phyloP scores from a whole-genome alignment of 305 asterid genomes.

The Solanum aculeatissimum region DNA sequence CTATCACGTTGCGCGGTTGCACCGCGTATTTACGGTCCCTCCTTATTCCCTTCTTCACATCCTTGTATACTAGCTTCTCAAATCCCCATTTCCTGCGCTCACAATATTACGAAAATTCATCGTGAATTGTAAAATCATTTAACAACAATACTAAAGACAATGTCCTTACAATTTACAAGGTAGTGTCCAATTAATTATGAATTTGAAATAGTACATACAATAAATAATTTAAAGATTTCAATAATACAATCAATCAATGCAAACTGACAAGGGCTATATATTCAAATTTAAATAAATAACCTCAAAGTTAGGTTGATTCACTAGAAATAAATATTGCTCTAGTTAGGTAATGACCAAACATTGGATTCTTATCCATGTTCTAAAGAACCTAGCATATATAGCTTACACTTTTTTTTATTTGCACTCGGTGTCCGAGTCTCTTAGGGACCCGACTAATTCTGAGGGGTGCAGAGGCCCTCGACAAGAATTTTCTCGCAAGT shows the following conservation, averaged over 20 bases:
- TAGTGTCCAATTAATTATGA: neutral
- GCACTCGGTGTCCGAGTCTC: no score
- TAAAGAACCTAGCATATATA: neutral
- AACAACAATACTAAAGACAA: neutral
- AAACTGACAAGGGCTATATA: neutral
- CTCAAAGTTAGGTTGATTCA: neutral
- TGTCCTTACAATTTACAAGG: neutral
- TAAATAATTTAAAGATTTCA: neutral
- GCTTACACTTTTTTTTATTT: neutral
- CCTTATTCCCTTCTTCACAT: slow-evolving; percentile 44
- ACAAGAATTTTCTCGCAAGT: no score
- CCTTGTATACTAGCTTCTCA: slow-evolving; percentile 73
- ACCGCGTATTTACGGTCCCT: slow-evolving; percentile 73
- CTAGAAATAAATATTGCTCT: neutral
- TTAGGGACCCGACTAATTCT: no score
- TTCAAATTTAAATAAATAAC: neutral
- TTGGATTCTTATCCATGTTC: neutral
- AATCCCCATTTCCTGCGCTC: slow-evolving; percentile 71
- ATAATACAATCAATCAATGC: neutral
- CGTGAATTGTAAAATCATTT: neutral
- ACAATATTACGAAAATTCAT: neutral
- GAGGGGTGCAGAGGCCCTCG: no score
- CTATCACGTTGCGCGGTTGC: slow-evolving; percentile 67
- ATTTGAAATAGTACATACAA: neutral
- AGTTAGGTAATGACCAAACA: neutral